phyloP scores from a whole-genome alignment of 2,329 filamentous ascomycete genomes.

The Phialemoniopsis sp. region DNA sequence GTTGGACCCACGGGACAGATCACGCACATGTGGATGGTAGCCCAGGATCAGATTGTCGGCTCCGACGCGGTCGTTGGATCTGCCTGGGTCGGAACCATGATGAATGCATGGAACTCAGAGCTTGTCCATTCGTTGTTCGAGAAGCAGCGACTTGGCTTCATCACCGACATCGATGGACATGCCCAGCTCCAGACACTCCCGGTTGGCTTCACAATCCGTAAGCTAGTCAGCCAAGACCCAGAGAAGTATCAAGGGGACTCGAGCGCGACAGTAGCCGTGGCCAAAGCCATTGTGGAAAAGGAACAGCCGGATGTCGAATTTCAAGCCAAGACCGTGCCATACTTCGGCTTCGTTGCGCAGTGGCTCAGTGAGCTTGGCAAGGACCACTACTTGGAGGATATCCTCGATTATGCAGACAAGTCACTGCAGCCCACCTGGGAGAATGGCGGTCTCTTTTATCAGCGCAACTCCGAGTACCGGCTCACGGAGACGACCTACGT shows the following conservation, averaged over 20 bases:
- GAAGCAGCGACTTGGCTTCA: too few species aligned
- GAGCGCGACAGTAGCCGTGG: not conserved
- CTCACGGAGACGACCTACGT: constrained; percentile 19
- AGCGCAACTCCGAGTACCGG: constrained; percentile 14
- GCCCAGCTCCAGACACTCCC: too few species aligned
- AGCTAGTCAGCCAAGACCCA: too few species aligned
- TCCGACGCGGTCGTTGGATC: too few species aligned
- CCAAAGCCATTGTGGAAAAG: not conserved
- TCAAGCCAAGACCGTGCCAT: not conserved
- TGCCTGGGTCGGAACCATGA: too few species aligned
- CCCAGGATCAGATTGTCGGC: too few species aligned
- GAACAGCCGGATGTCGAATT: not conserved
- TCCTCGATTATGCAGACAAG: constrained; percentile 20
- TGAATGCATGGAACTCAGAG: too few species aligned
- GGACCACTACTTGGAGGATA: constrained; percentile 8
- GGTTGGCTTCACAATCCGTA: too few species aligned
- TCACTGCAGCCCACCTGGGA: constrained; percentile 22
- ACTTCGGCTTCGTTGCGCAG: constrained; percentile 20
- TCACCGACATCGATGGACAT: too few species aligned
- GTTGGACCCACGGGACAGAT: too few species aligned
- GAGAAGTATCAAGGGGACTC: constrained; percentile 12
- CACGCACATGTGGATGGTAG: too few species aligned
- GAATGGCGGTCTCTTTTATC: constrained; percentile 26
- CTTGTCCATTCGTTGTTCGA: too few species aligned
- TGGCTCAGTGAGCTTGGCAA: constrained; percentile 27